phyloP scores from a whole-genome alignment of 768 basidiomycete genomes.

The Termitomyces titanicus region DNA sequence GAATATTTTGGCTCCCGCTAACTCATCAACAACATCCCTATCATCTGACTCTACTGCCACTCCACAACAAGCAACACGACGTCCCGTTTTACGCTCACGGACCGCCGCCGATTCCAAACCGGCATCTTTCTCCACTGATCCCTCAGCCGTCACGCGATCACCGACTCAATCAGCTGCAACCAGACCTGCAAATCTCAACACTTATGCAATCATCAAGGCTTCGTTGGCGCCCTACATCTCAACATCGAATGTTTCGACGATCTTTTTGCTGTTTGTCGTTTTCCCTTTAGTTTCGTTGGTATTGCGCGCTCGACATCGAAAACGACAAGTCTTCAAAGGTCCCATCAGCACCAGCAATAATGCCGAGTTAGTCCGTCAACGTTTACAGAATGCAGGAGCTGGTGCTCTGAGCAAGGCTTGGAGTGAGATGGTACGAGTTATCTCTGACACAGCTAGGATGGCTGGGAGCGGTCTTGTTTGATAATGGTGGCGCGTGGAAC shows the following conservation, averaged over 20 bases:
- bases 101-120: constrained; percentile 20
- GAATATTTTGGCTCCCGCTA: constrained; percentile 23
- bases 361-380: constrained; percentile 55
- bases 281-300: constrained; percentile 45
- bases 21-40: constrained; percentile 32
- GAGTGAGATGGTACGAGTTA: constrained; percentile 46
- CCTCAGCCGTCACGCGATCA: constrained; percentile 14
- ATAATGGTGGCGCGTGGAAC: constrained; percentile 1
- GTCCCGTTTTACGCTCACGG: constrained; percentile 15
- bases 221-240: constrained; percentile 47
- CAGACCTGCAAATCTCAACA: constrained; percentile 22
- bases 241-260: constrained; percentile 42
- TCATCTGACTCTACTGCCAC: constrained; percentile 39
- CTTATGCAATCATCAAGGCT: constrained; percentile 44
- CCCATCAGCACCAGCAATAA: constrained; percentile 29
- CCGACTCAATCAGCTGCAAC: constrained; percentile 15
- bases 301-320: constrained; percentile 46
- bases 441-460: constrained; percentile 71
- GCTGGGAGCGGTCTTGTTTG: constrained; percentile 72
- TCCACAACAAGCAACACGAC: constrained; percentile 18
- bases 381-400: constrained; percentile 42
- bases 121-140: constrained; percentile 6
- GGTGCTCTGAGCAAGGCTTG: constrained; percentile 39
- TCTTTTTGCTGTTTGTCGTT: constrained; percentile 44
- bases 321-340: constrained; percentile 24